Evolutionary conservation across 2,329 filamentous ascomycete genomes (phyloP).

Genomic region (Aspergillus sp.): DNA sequence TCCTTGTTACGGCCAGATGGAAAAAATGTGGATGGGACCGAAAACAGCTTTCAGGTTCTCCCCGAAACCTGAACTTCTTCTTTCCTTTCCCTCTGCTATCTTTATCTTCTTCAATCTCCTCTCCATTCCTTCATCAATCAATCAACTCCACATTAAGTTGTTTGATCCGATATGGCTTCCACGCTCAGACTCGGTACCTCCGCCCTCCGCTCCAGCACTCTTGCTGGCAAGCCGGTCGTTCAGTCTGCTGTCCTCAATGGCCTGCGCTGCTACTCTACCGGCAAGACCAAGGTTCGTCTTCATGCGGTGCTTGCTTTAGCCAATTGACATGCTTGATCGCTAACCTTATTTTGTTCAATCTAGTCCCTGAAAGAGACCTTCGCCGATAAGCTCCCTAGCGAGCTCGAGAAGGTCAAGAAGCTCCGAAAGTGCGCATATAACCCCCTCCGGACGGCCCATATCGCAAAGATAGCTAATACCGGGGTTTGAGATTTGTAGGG

Average conservation of each 20-base stretch:
- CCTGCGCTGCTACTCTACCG: slow-evolving; percentile 83
- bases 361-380: slow-evolving; percentile 98
- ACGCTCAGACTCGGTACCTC: slow-evolving; percentile 77
- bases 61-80: slow-evolving; percentile 19
- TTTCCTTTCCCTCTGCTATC: slow-evolving; percentile 31
- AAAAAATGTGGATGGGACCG: slow-evolving; percentile 26
- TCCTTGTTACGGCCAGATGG: slow-evolving; percentile 33
- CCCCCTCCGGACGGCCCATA: background rate
- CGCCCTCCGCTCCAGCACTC: slow-evolving; percentile 75
- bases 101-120: slow-evolving; percentile 28
- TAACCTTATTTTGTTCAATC: slow-evolving; percentile 25
- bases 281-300: slow-evolving; percentile 72
- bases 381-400: slow-evolving; percentile 89
- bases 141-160: slow-evolving; percentile 33
- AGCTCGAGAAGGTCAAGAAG: slow-evolving; percentile 99
- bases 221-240: slow-evolving; percentile 65
- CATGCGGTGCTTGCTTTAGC: slow-evolving; percentile 24
- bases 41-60: slow-evolving; percentile 31
- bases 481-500: slow-evolving; percentile 54
- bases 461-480: slow-evolving; percentile 20
- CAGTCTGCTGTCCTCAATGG: slow-evolving; percentile 75
- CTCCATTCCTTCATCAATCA: slow-evolving; percentile 37
- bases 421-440: slow-evolving; percentile 75
- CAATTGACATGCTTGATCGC: slow-evolving; percentile 15
- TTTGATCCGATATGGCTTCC: slow-evolving; percentile 69